Evolutionary conservation across 192 early-diverging fungal genomes (phyloP), one percentile per base, ranked within the genome.

Genomic region (Podila epigama): DNA sequence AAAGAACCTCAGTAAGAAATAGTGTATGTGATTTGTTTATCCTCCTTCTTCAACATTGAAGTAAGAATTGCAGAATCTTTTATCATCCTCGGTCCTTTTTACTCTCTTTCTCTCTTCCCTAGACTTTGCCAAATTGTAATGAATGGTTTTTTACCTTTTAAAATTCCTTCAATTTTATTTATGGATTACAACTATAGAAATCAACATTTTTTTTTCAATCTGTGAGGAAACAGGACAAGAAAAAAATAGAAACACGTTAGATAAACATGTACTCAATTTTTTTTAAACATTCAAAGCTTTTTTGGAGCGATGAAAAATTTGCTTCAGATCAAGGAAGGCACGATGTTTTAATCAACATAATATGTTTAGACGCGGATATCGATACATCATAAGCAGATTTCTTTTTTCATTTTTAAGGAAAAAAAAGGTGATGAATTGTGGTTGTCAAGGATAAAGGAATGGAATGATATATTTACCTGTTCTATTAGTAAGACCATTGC

Each of bases 271-370:
- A n/a, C n/a, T n/a, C n/a, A n/a, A n/a, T n/a, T n/a, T n/a, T n/a
- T n/a, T 48, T 48, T 18, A 22, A 48, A 9, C 44, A 48, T 22
- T 22, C 20, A 48, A 25, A 48, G 44, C n/a, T n/a, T 44, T 4
- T 3, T 9, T 22, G 20, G 12, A 22, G n/a, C n/a, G 44, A 48
- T 44, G n/a, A 22, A 48, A 22, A 22, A 20, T 16, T 72, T 72
- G 70, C 70, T 72, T 72, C 70, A 72, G 70, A 72, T 72, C 70
- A 72, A 72, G 70, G 70, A 72, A 72, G 70, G 70, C 70, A 72
- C 70, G 70, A 65, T 65, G 50, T 40, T 72, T 72, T 13, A 65
- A 60, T 72, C 70, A 72, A 72, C 70, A 72, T 40, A 51, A 36
- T 40, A 36, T 60, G 56, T 72, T 72, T 65, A 72, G 70, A 72